phyloP scores from a whole-genome alignment of 306 rosid species.

The Lathyrus aphaca region DNA sequence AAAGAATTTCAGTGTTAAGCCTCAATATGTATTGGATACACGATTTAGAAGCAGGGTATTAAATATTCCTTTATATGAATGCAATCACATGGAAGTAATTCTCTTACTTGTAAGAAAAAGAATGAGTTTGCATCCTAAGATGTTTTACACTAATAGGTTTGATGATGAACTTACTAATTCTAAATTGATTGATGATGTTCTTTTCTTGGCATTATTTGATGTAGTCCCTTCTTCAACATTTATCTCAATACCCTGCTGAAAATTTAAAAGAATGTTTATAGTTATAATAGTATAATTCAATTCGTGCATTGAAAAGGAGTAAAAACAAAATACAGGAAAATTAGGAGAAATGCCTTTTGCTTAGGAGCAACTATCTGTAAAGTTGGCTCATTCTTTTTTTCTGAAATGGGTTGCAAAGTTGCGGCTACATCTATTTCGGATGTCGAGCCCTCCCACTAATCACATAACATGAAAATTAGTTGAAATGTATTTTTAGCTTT shows the following conservation, averaged over 20 bases:
- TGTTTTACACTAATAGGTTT: not conserved
- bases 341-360: slow-evolving; percentile 1
- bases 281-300: not conserved
- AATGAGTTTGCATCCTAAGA: not conserved
- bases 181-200: not conserved
- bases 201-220: not conserved
- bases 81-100: not conserved
- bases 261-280: too few species aligned
- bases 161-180: not conserved
- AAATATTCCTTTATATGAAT: too few species aligned
- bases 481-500: not conserved
- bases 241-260: not conserved
- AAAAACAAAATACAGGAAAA: not conserved
- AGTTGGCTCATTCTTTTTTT: not conserved
- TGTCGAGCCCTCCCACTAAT: not conserved
- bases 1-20: not conserved
- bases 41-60: too few species aligned
- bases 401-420: not conserved
- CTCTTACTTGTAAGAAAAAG: not conserved
- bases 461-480: not conserved
- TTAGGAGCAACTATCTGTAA: not conserved
- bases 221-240: not conserved
- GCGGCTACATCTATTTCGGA: not conserved
- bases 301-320: not conserved
- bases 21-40: too few species aligned